A percentile compares a stretch with the other conserved stretches of the same genome.
phyloP scores from a whole-genome alignment of 1,284 basidiomycete species.

The Irpex rosettiformis region DNA sequence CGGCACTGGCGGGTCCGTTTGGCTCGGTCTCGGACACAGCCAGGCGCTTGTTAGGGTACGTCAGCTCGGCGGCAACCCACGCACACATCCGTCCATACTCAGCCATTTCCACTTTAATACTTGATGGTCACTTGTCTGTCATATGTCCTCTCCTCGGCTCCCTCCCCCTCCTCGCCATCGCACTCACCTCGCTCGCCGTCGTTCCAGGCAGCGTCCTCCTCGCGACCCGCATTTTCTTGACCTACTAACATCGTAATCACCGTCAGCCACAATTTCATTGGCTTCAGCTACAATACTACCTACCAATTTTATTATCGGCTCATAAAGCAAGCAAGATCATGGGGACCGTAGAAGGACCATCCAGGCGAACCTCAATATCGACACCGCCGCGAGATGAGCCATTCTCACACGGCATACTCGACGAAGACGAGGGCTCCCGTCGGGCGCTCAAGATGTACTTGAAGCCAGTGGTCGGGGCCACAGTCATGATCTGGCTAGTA shows the following conservation, averaged over 20 bases:
- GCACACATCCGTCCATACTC: background rate
- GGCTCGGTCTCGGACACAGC: background rate
- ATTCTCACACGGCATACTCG: conserved; percentile 22
- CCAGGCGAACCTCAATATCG: background rate
- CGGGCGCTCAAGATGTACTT: conserved; percentile 30
- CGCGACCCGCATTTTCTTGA: too few relatives aligned
- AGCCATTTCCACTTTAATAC: background rate
- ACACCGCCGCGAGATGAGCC: conserved; percentile 5
- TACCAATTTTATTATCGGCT: too few relatives aligned
- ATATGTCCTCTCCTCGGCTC: background rate
- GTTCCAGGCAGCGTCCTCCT: background rate
- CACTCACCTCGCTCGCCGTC: background rate
- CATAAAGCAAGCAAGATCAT: background rate
- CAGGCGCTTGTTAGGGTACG: background rate
- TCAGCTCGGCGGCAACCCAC: background rate
- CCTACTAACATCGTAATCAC: too few relatives aligned
- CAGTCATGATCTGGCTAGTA: conserved; percentile 26
- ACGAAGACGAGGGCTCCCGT: conserved; percentile 30
- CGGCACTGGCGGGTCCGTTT: background rate
- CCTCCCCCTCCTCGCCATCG: background rate
- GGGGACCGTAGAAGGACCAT: background rate
- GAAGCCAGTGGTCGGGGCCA: conserved; percentile 24
- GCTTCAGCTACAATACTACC: too few relatives aligned
- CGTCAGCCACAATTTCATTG: too few relatives aligned
- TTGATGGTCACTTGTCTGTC: background rate